phyloP scores from a whole-genome alignment of 441 rosid genomes.

The Corymbia calophylla region DNA sequence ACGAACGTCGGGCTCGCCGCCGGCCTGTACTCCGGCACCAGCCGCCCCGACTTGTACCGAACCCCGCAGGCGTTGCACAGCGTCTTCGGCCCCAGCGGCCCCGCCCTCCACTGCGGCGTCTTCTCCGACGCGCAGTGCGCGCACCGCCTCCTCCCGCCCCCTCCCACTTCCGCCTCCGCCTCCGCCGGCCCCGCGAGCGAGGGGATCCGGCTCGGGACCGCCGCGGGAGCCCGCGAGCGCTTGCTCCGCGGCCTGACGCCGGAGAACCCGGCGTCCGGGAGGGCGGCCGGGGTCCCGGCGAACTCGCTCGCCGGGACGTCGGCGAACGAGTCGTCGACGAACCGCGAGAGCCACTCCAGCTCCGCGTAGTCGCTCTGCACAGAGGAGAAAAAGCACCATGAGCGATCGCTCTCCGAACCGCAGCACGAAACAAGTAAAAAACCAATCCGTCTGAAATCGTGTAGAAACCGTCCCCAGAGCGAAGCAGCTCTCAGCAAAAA shows the following conservation, averaged over 20 bases:
- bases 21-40: constrained; percentile 64
- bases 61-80: constrained; percentile 62
- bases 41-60: constrained; percentile 58
- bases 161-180: constrained; percentile 9
- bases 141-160: constrained; percentile 31
- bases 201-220: neutral
- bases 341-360: constrained; percentile 51
- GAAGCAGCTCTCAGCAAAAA: neutral
- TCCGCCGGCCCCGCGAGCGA: constrained; percentile 19
- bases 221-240: constrained; percentile 23
- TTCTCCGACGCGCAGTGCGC: constrained; percentile 55
- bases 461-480: neutral
- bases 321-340: constrained; percentile 48
- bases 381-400: neutral
- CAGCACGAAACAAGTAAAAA: neutral
- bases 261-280: constrained; percentile 15
- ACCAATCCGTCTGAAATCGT: neutral
- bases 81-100: constrained; percentile 57
- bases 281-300: constrained; percentile 15
- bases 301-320: constrained; percentile 35
- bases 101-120: constrained; percentile 64
- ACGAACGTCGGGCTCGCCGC: constrained; percentile 61
- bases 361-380: constrained; percentile 49
- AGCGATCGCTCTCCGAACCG: neutral
- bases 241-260: constrained; percentile 43